Base-by-base conservation (phyloP, 805 yeast species). In the Candida maris region DNA sequence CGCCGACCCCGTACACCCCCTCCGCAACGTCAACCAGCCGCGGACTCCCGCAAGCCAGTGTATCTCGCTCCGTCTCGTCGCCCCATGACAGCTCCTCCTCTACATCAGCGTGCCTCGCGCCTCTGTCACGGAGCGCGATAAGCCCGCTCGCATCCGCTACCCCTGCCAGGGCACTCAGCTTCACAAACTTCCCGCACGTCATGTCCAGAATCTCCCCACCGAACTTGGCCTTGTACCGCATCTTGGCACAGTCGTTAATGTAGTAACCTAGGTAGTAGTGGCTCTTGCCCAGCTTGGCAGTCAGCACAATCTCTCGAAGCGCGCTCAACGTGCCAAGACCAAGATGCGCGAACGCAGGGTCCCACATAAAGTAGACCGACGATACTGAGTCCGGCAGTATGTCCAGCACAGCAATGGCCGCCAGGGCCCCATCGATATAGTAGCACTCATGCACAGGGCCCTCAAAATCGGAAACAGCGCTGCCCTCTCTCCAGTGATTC, bases 321-420 rank as follows among this genome's bases (percentile, higher is more conserved):
- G 85, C 91, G 42, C 88, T 79, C 2, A 88, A 55, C 18, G 85
- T 85, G 0, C 97, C 97, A 20, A 88, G 57, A 0, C 85, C 81
- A 46, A 79, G 62, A 34, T 75, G 68, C 4, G 80, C 78, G 52
- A 69, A 81, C 36, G 79, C 89, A 0, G 94, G 93, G 53, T 87
- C 89, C 85, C 93, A 86, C 9, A 88, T 77, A 54, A 89, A 84
- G 56, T 89, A 88, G 1, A 89, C 89, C 0, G 95, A 79, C 0
- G 96, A 86, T 0, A 89, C 57, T 0, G 85, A 82, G 18, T 75
- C 58, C 0, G 95, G 95, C 22, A 89, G 57, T 15, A 88, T 62
- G 57, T 88, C 97, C 20, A 83, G 52, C 1, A 88, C 85, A 0
- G 85, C 85, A 23, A 88, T 61, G 1, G 91, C 96, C 27, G 85